These are phyloP conservation scores for Gentiana dahurica DNA, from an alignment of 257 asterid genomes.

Conservation along the genomic window DNA sequence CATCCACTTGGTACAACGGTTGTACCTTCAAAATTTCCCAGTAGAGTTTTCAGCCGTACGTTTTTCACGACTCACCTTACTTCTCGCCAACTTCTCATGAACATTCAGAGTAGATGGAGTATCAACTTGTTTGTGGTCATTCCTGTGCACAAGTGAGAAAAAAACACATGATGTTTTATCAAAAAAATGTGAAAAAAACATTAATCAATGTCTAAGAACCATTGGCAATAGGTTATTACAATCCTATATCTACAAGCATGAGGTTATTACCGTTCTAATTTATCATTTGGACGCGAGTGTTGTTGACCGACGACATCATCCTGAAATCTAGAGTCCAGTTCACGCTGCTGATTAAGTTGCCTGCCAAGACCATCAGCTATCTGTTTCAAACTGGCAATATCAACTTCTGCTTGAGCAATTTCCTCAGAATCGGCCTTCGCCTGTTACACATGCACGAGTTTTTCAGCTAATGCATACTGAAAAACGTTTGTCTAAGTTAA, in stretches of 20 bases:
- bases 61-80: constrained; percentile 41
- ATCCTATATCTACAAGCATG: not conserved
- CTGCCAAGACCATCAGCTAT: constrained; percentile 58
- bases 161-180: not conserved
- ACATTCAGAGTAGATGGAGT: constrained; percentile 21
- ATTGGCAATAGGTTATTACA: not conserved
- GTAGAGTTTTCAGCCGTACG: too few relatives aligned
- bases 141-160: constrained; percentile 28
- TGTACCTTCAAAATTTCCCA: too few relatives aligned
- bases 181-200: not conserved
- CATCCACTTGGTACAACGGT: too few relatives aligned
- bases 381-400: constrained; percentile 42
- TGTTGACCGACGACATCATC: constrained; percentile 30
- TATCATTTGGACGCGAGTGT: constrained; percentile 29
- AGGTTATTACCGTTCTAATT: constrained; percentile 34
- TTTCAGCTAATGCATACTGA: constrained; percentile 11
- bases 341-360: constrained; percentile 56
- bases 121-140: constrained; percentile 32
- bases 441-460: constrained; percentile 28
- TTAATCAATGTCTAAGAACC: not conserved
- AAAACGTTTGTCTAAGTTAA: constrained; percentile 4
- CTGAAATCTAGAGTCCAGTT: constrained; percentile 39
- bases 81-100: constrained; percentile 38
- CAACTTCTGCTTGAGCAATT: constrained; percentile 56
- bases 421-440: constrained; percentile 54